Base-by-base conservation (phyloP, 495 filamentous ascomycete species). In the Xylaria flabelliformis region DNA sequence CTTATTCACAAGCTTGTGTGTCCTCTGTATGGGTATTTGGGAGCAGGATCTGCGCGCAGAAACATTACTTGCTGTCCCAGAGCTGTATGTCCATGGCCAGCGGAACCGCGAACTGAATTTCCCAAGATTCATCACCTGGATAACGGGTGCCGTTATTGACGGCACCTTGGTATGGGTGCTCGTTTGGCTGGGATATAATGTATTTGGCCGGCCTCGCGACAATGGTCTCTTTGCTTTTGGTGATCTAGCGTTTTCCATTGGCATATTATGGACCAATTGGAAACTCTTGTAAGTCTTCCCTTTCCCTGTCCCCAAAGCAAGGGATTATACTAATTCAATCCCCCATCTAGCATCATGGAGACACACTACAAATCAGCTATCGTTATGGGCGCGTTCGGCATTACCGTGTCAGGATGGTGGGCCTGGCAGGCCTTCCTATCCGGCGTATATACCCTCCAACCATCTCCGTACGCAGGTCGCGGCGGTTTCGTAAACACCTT, bases 11-110 rank as follows among this genome's bases (percentile, higher is more conserved):
- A 96, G 93, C 36, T 86, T 97, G 12, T 89, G 92, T 36, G 93
- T 97, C 50, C 95, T 97, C 75, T 91, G 96, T 72, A 82, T 95
- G 42, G 94, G 93, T 42, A 91, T 97, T 72, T 94, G 95, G 77
- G 94, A 95, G 78, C 92, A 94, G 72, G 94, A 97, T 76, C 86
- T 97, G 3, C 80, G 88, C 3, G 90, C 94, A 2, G 88, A 91
- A 48, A 97, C 94, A 0, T 84, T 97, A 3, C 86, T 97, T 21
- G 94, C 94, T 7, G 91, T 97, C 0, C 94, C 94, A 0, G 94
- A 97, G 74, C 87, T 97, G 7, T 97, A 97, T 82, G 89, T 86
- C 58, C 91, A 90, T 73, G 94, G 94, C 26, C 94, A 96, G 78
- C 87, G 82, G 36, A 90, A 92, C 74, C 86, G 82, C 13, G 93